These are phyloP conservation scores for Aspergillus glaucus DNA, from an alignment of 2,329 filamentous ascomycete genomes.

Conservation along the genomic window DNA sequence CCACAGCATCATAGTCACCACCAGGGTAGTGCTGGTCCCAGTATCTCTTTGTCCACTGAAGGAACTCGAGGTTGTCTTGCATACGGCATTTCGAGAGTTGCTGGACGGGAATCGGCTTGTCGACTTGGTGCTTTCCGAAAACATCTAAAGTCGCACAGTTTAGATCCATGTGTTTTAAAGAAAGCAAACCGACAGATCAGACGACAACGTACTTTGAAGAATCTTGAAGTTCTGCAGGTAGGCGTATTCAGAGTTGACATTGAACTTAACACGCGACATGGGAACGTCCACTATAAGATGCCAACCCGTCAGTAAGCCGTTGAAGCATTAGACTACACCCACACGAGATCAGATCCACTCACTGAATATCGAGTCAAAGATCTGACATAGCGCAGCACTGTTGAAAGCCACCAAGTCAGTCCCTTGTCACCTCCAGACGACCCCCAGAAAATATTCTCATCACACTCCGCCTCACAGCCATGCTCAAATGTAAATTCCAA, in stretches of 20 bases:
- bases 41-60: constrained; percentile 93
- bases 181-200: not conserved
- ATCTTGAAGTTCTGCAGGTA: constrained; percentile 99
- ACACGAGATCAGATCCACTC: constrained; percentile 22
- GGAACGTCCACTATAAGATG: constrained; percentile 65
- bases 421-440: not conserved
- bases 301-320: constrained; percentile 1
- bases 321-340: not conserved
- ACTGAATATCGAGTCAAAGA: constrained; percentile 97
- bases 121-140: constrained; percentile 80
- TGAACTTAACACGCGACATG: constrained; percentile 96
- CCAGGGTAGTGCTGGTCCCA: constrained; percentile 99
- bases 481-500: not conserved
- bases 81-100: constrained; percentile 95
- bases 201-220: constrained; percentile 67
- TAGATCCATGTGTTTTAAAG: not conserved
- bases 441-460: not conserved
- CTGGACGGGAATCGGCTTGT: constrained; percentile 84
- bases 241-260: constrained; percentile 92
- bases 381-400: constrained; percentile 91
- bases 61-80: constrained; percentile 99
- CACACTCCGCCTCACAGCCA: not conserved
- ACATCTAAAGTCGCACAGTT: constrained; percentile 46
- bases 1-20: constrained; percentile 89
- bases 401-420: constrained; percentile 5